Conservation (phyloP, 805 yeast genomes). For the Starmerella bombicola region DNA sequence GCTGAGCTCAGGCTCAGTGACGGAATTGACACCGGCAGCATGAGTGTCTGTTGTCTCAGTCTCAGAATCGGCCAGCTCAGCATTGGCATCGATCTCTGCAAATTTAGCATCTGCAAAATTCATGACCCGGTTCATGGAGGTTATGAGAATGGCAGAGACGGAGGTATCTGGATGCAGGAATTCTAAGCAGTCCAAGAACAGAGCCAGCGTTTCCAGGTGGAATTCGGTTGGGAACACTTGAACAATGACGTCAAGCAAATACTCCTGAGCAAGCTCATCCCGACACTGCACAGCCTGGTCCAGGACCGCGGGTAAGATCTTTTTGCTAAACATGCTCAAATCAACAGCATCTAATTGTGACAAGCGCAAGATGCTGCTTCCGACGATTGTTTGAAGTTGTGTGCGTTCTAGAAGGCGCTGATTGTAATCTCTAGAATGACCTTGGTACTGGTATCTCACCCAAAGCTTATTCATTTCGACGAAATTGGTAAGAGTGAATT, state of each 20-base stretch:
- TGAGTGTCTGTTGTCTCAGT: background rate
- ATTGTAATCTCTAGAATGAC: slow-evolving; percentile 70
- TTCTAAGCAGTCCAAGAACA: slow-evolving; percentile 51
- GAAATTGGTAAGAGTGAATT: slow-evolving; percentile 73
- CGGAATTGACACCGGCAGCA: background rate
- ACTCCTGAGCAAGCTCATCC: slow-evolving; percentile 85
- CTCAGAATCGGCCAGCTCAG: slow-evolving; percentile 13
- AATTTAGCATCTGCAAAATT: slow-evolving; percentile 4
- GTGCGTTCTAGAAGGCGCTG: slow-evolving; percentile 67
- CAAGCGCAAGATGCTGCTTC: slow-evolving; percentile 78
- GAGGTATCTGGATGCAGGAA: slow-evolving; percentile 60
- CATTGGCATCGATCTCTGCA: background rate
- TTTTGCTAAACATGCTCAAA: slow-evolving; percentile 32
- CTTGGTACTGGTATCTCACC: slow-evolving; percentile 94
- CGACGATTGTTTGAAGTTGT: slow-evolving; percentile 83
- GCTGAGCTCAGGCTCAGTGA: background rate
- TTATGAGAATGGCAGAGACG: slow-evolving; percentile 49
- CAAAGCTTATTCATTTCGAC: slow-evolving; percentile 96
- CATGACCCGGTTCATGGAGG: slow-evolving; percentile 50
- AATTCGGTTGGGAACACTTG: slow-evolving; percentile 93
- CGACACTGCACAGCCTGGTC: slow-evolving; percentile 89
- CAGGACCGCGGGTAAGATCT: slow-evolving; percentile 63
- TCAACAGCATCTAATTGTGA: slow-evolving; percentile 71
- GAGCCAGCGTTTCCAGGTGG: slow-evolving; percentile 62
- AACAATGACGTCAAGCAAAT: slow-evolving; percentile 76